These are phyloP conservation scores for Acacia confusa DNA, from an alignment of 306 rosid genomes.

Conservation along the genomic window DNA sequence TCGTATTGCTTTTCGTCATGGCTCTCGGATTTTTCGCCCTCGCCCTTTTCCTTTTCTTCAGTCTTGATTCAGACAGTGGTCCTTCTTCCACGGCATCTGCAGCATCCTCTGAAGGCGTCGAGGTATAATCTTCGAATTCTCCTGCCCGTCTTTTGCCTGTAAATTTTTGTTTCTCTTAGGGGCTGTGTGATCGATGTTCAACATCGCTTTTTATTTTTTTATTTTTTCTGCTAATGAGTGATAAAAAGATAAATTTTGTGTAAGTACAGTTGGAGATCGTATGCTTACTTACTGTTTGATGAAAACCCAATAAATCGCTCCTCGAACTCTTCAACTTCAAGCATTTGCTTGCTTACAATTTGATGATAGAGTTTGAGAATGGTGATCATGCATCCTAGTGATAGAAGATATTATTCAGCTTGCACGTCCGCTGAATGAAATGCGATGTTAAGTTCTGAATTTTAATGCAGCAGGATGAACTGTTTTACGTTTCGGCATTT, in stretches of 20 bases:
- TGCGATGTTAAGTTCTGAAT: background rate
- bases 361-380: background rate
- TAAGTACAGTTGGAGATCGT: conserved; percentile 15
- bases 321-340: background rate
- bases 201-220: background rate
- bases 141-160: background rate
- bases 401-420: background rate
- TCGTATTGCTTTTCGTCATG: conserved; percentile 72
- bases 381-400: too few species aligned
- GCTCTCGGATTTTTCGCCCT: conserved; percentile 77
- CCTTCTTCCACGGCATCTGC: conserved; percentile 58
- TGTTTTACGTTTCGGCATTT: background rate
- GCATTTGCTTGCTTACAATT: background rate
- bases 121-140: conserved; percentile 42
- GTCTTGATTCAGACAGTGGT: conserved; percentile 64
- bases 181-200: background rate
- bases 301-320: background rate
- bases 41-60: conserved; percentile 72
- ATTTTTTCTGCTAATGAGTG: background rate
- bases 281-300: background rate
- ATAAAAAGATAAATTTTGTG: background rate
- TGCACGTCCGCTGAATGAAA: background rate
- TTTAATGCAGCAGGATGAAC: background rate
- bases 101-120: conserved; percentile 81
- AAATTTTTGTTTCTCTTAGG: background rate